Evolutionary conservation across 805 yeast genomes (phyloP).

Genomic region (Zygosaccharomyces pseudorouxii): DNA sequence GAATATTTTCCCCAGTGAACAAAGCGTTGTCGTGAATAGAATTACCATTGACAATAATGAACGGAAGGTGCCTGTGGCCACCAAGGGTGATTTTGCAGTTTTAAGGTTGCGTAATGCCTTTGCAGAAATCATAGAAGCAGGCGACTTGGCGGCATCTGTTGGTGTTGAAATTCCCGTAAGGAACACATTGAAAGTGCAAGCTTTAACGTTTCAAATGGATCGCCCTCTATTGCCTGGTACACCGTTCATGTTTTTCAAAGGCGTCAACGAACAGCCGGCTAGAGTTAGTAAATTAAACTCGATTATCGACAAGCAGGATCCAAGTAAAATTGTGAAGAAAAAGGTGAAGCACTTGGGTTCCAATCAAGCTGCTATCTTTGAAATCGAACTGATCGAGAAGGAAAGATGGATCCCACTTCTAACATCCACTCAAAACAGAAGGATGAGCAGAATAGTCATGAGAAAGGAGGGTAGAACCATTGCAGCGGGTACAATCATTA

Average conservation of each 20-base stretch:
- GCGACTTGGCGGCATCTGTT: constrained; percentile 58
- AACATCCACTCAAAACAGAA: constrained; percentile 80
- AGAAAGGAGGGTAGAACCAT: constrained; percentile 98
- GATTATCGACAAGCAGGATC: constrained; percentile 68
- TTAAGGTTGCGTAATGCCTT: constrained; percentile 38
- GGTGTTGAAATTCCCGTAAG: constrained; percentile 45
- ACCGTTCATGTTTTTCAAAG: constrained; percentile 70
- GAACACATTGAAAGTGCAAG: constrained; percentile 48
- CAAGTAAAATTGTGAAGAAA: constrained; percentile 83
- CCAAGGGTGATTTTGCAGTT: constrained; percentile 52
- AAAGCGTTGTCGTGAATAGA: constrained; percentile 37
- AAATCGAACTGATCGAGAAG: constrained; percentile 92
- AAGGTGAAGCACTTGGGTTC: constrained; percentile 92
- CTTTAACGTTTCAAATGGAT: constrained; percentile 59
- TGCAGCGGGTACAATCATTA: constrained; percentile 93
- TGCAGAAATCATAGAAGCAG: constrained; percentile 49
- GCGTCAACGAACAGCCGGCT: constrained; percentile 68
- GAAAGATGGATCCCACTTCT: constrained; percentile 90
- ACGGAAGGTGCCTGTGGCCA: constrained; percentile 34
- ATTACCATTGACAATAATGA: constrained; percentile 26
- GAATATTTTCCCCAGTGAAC: constrained; percentile 48
- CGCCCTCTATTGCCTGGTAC: constrained; percentile 79
- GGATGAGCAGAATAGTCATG: constrained; percentile 90
- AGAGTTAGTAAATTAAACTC: constrained; percentile 47
- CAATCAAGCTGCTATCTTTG: constrained; percentile 93